Evolutionary conservation across 2,329 filamentous ascomycete species (phyloP), one percentile per base, ranked within the genome.

Genomic region (Coleophoma cylindrospora): DNA sequence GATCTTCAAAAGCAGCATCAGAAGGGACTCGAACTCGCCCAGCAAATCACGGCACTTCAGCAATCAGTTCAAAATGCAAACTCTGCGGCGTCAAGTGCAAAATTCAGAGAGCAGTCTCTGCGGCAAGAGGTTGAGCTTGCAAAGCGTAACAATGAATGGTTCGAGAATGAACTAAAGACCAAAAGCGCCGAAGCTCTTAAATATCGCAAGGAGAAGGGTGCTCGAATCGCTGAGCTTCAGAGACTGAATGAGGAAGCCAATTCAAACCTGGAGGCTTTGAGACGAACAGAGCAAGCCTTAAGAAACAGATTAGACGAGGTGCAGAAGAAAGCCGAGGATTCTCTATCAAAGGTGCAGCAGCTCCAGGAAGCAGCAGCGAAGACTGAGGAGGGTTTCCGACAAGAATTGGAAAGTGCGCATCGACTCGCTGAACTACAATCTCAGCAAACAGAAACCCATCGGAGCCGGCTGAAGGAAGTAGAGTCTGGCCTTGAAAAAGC

Each of bases 131-230:
- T 97, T 34, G 90, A 95, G 40, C 76, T 95, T 50, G 83, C 92
- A 15, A 91, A 90, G 66, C 87, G 87, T 62, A 96, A 91, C 71
- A 89, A 89, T 57, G 92, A 97, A 61, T 99, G 91, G 88, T 86
- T 94, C 50, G 90, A 96, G 64, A 84, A 79, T 40, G 94, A 99
- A 68, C 79, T 97, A 19, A 92, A 95, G 73, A 91, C 89, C 0
- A 95, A 96, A 71, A 86, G 81, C 54, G 81, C 85, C 9, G 94
- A 99, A 65, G 84, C 90, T 44, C 80, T 92, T 57, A 96, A 91
- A 64, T 92, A 88, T 69, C 84, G 94, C 55, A 97, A 96, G 65
- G 94, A 99, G 66, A 97, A 96, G 76, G 89, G 89, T 55, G 86
- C 90, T 1, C 87, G 89, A 37, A 89, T 97, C 59, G 81, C 91